Evolutionary conservation across 345 rosid species (phyloP).

Genomic region (Eucalyptus brandiana): DNA sequence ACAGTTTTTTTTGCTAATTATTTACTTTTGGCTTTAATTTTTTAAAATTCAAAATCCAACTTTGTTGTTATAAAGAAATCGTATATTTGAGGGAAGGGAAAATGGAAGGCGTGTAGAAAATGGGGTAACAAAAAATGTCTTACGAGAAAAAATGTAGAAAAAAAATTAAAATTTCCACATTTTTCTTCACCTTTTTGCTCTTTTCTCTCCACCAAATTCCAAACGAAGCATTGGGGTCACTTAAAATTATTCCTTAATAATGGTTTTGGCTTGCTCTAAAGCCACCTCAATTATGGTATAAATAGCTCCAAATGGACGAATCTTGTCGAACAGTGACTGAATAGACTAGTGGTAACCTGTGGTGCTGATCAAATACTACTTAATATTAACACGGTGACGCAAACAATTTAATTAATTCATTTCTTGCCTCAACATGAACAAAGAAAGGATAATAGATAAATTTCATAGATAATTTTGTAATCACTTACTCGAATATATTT

Average conservation of each 20-base stretch:
- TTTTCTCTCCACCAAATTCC: background rate
- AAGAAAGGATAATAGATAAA: background rate
- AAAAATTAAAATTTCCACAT: background rate
- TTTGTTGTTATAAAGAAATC: background rate
- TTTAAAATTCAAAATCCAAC: background rate
- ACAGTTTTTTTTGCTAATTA: background rate
- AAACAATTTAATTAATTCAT: background rate
- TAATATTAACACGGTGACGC: background rate
- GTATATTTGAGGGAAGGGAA: background rate
- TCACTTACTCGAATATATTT: background rate
- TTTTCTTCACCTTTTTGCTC: background rate
- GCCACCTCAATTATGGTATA: background rate
- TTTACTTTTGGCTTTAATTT: background rate
- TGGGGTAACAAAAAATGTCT: background rate
- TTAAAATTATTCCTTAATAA: background rate
- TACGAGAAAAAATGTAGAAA: background rate
- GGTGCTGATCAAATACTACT: background rate
- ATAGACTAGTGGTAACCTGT: background rate
- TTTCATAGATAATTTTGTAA: background rate
- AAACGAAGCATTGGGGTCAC: background rate
- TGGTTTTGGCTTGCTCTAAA: background rate
- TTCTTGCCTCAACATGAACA: background rate
- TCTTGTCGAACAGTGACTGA: background rate
- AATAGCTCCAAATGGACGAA: background rate
- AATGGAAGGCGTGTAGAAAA: background rate